phyloP scores from a whole-genome alignment of 2,329 filamentous ascomycete genomes.

The Clonostachys byssicola region DNA sequence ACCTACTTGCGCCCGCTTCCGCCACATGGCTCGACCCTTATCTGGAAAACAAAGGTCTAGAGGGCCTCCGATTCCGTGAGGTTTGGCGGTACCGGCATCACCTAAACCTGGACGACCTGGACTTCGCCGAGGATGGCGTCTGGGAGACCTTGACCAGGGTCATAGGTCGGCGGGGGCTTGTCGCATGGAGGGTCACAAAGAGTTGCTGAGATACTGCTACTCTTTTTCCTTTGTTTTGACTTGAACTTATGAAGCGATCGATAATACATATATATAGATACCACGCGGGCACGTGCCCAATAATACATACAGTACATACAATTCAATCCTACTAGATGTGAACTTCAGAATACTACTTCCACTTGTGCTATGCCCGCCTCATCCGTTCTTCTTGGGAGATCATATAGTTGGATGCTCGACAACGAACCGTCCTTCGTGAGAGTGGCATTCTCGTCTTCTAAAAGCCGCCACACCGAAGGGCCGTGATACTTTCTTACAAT shows the following conservation, averaged over 20 bases:
- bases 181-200: slow-evolving; percentile 62
- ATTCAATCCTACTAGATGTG: not conserved
- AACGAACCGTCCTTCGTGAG: too few species aligned
- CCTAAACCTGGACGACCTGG: slow-evolving; percentile 75
- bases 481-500: too few species aligned
- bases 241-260: not conserved
- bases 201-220: slow-evolving; percentile 33
- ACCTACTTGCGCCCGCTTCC: slow-evolving; percentile 70
- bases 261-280: not conserved
- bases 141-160: slow-evolving; percentile 68
- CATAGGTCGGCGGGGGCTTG: slow-evolving; percentile 57
- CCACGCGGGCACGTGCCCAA: not conserved
- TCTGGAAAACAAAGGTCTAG: slow-evolving; percentile 51
- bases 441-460: too few species aligned
- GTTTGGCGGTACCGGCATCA: slow-evolving; percentile 67
- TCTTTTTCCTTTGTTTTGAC: not conserved
- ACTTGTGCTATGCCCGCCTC: too few species aligned
- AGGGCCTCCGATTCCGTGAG: slow-evolving; percentile 61
- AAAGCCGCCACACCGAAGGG: too few species aligned
- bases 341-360: too few species aligned
- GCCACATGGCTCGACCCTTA: slow-evolving; percentile 66
- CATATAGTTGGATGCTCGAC: too few species aligned
- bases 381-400: too few species aligned
- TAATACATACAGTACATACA: not conserved
- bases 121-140: slow-evolving; percentile 73